Evolutionary conservation across 163 green algal genomes (phyloP).

Genomic region (Prototheca cutis): DNA sequence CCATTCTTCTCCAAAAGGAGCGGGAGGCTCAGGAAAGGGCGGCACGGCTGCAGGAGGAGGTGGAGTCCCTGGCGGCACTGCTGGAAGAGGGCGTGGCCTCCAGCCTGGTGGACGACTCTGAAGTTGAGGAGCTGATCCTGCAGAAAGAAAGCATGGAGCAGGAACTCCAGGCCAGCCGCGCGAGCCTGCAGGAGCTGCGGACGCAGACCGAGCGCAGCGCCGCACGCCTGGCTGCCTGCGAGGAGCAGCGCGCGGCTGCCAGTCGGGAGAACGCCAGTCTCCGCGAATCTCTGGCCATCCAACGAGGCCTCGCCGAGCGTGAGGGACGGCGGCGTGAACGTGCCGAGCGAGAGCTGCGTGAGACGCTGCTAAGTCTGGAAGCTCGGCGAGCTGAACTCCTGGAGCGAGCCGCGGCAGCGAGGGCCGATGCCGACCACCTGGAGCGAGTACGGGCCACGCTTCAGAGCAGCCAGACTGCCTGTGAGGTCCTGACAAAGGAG

Average conservation of each 20-base stretch:
- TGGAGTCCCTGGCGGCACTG: slow-evolving; percentile 65
- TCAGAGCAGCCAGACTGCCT: too few relatives aligned
- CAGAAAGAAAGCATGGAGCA: slow-evolving; percentile 86
- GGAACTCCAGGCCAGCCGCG: slow-evolving; percentile 67
- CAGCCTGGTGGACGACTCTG: slow-evolving; percentile 66
- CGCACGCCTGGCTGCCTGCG: too few relatives aligned
- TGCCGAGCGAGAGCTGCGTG: background rate
- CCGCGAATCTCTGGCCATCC: too few relatives aligned
- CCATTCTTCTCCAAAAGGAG: too few relatives aligned
- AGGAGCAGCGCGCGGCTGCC: too few relatives aligned
- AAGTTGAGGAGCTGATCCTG: slow-evolving; percentile 68
- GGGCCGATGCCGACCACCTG: background rate
- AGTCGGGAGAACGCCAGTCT: too few relatives aligned
- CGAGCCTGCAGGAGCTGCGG: too few relatives aligned
- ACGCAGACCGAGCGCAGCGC: too few relatives aligned
- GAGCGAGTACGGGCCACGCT: background rate
- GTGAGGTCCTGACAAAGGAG: too few relatives aligned
- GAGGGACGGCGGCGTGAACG: background rate
- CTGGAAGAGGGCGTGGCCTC: slow-evolving; percentile 67
- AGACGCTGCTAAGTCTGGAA: background rate
- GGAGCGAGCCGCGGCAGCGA: background rate
- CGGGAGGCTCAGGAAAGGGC: slow-evolving; percentile 73
- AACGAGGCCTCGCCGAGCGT: background rate
- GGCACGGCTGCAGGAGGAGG: slow-evolving; percentile 69
- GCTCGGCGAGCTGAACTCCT: background rate